Conservation (phyloP, 2,329 filamentous ascomycete species). For the Neodidymelliopsis sp. region DNA sequence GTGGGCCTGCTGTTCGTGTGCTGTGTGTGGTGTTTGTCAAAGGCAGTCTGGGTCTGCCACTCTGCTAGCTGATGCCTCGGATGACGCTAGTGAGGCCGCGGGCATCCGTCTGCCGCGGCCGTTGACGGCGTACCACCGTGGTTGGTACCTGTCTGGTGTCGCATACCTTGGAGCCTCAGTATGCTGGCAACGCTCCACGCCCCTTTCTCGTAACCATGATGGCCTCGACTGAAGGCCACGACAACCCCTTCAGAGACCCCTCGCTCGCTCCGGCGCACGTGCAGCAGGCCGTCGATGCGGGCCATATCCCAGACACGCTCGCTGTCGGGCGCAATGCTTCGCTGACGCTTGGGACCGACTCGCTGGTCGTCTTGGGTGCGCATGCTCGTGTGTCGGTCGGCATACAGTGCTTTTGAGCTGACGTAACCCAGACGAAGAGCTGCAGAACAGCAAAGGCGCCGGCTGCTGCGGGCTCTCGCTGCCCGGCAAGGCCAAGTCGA, state of each 20-base stretch:
- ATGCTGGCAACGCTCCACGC: slow-evolving; percentile 12
- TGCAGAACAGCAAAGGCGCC: slow-evolving; percentile 56
- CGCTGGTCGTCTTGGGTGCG: slow-evolving; percentile 66
- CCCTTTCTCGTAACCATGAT: slow-evolving; percentile 39
- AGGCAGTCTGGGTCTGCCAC: too few relatives aligned
- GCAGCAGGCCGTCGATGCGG: slow-evolving; percentile 5
- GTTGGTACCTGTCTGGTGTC: too few relatives aligned
- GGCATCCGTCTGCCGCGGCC: too few relatives aligned
- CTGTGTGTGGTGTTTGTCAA: too few relatives aligned
- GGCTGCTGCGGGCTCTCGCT: slow-evolving; percentile 64
- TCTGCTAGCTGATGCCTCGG: too few relatives aligned
- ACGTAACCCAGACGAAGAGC: slow-evolving; percentile 59
- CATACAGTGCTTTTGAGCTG: slow-evolving; percentile 14
- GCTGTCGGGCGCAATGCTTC: slow-evolving; percentile 65
- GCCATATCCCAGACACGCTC: slow-evolving; percentile 52
- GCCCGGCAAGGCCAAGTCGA: slow-evolving; percentile 58
- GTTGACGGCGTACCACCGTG: too few relatives aligned
- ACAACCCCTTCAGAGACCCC: slow-evolving; percentile 44
- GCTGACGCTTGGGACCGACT: slow-evolving; percentile 67
- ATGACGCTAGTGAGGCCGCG: too few relatives aligned
- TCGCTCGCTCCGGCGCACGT: slow-evolving; percentile 25
- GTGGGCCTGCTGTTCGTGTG: too few relatives aligned
- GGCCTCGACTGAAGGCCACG: slow-evolving; percentile 25
- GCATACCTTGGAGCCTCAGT: too few relatives aligned
- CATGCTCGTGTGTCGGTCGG: neutral